phyloP scores from a whole-genome alignment of 2,329 filamentous ascomycete species.

The Diaporthe ampelina region DNA sequence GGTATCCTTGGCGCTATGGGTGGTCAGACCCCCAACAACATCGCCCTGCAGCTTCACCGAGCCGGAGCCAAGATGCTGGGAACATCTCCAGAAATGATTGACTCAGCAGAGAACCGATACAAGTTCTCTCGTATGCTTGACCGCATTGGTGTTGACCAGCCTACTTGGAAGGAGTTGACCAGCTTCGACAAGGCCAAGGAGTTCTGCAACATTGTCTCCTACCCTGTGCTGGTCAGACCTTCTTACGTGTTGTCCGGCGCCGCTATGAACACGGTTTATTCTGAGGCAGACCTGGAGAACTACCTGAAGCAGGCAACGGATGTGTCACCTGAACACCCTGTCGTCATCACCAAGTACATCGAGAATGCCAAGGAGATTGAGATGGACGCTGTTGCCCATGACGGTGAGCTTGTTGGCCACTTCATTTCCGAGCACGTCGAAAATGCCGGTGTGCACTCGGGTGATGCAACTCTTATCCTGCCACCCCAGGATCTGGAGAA shows the following conservation, averaged over 20 bases:
- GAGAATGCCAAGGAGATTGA: slow-evolving; percentile 99
- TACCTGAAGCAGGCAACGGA: slow-evolving; percentile 93
- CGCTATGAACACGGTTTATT: slow-evolving; percentile 99
- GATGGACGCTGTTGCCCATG: slow-evolving; percentile 96
- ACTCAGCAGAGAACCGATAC: slow-evolving; percentile 96
- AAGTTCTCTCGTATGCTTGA: slow-evolving; percentile 99
- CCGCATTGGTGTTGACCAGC: slow-evolving; percentile 93
- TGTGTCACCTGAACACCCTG: slow-evolving; percentile 94
- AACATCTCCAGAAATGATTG: slow-evolving; percentile 99
- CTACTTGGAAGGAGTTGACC: slow-evolving; percentile 97
- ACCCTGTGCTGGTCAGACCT: slow-evolving; percentile 94
- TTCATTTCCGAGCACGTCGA: slow-evolving; percentile 99
- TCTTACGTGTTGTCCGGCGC: slow-evolving; percentile 98
- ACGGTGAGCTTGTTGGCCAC: slow-evolving; percentile 91
- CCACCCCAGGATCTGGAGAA: slow-evolving; percentile 93
- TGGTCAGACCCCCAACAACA: slow-evolving; percentile 98
- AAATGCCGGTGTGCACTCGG: slow-evolving; percentile 98
- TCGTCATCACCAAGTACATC: slow-evolving; percentile 99
- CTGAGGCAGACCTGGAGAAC: slow-evolving; percentile 88
- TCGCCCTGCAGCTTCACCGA: slow-evolving; percentile 89
- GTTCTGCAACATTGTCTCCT: slow-evolving; percentile 91
- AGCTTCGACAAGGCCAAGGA: slow-evolving; percentile 90
- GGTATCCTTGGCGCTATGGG: slow-evolving; percentile 97
- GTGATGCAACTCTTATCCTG: slow-evolving; percentile 94
- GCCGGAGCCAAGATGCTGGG: slow-evolving; percentile 93